Conservation (phyloP, 495 filamentous ascomycete species). For the Platismatia glauca region DNA sequence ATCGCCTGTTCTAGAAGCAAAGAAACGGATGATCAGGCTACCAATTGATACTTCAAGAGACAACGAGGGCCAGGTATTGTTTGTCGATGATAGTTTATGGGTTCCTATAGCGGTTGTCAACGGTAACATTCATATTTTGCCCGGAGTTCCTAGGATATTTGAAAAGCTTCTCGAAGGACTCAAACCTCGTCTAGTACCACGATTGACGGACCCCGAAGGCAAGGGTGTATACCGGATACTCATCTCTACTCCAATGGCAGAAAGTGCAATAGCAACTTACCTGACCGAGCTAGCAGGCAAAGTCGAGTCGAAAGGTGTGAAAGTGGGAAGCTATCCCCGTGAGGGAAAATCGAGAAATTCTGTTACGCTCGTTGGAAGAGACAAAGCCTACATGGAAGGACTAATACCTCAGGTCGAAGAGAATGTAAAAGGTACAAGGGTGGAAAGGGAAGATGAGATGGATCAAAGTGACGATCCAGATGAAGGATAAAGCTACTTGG, state of each 20-base stretch:
- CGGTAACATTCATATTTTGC: slow-evolving; percentile 87
- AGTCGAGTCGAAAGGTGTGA: slow-evolving; percentile 65
- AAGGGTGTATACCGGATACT: slow-evolving; percentile 68
- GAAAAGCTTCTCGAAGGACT: slow-evolving; percentile 66
- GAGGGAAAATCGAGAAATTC: slow-evolving; percentile 86
- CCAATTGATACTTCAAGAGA: slow-evolving; percentile 60
- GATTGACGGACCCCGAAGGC: slow-evolving; percentile 67
- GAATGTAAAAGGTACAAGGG: slow-evolving; percentile 47
- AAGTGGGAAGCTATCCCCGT: slow-evolving; percentile 93
- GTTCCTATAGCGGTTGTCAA: slow-evolving; percentile 82
- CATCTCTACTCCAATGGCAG: slow-evolving; percentile 76
- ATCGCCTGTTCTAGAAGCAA: slow-evolving; percentile 66
- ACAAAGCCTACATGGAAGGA: slow-evolving; percentile 53
- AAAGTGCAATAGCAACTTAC: slow-evolving; percentile 76
- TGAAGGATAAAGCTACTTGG: slow-evolving; percentile 4
- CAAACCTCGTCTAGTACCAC: slow-evolving; percentile 56
- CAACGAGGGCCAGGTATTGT: slow-evolving; percentile 58
- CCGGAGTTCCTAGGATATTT: slow-evolving; percentile 82
- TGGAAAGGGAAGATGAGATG: slow-evolving; percentile 51
- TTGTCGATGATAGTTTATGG: slow-evolving; percentile 76
- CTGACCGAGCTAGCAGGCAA: slow-evolving; percentile 67
- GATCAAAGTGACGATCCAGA: slow-evolving; percentile 33
- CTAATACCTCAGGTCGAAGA: slow-evolving; percentile 54
- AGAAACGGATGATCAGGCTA: slow-evolving; percentile 80
- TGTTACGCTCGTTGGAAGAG: slow-evolving; percentile 77